Percentiles rank a stretch among this genome's conserved stretches.
Conservation (phyloP, 2,329 filamentous ascomycete species). For the Xylaria multiplex region DNA sequence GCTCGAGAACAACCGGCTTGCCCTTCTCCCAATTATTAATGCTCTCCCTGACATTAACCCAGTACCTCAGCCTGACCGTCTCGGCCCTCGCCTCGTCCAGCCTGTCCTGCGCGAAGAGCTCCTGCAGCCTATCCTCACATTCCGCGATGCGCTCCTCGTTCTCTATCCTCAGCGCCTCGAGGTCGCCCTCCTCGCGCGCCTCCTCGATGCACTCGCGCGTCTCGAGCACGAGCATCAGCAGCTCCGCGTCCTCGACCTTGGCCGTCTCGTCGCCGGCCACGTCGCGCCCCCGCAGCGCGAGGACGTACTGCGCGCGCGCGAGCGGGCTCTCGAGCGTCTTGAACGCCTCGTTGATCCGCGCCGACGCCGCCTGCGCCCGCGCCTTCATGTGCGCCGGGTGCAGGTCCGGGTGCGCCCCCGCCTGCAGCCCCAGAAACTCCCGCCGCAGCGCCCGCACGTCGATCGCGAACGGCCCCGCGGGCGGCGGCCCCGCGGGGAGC, state of each 20-base stretch:
- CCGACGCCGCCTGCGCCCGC: constrained; percentile 79
- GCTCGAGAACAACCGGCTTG: constrained; percentile 65
- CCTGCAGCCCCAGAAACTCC: constrained; percentile 89
- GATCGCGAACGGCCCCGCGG: constrained; percentile 78
- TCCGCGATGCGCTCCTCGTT: constrained; percentile 75
- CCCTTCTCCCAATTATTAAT: constrained; percentile 87
- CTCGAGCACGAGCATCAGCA: constrained; percentile 84
- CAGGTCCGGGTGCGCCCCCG: constrained; percentile 78
- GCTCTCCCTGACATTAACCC: constrained; percentile 86
- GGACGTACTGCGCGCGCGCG: constrained; percentile 85
- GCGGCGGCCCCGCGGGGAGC: constrained; percentile 80
- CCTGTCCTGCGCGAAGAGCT: constrained; percentile 73
- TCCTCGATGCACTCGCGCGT: constrained; percentile 79
- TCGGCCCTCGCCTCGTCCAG: constrained; percentile 74
- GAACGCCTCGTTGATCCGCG: constrained; percentile 91
- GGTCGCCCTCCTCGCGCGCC: constrained; percentile 72
- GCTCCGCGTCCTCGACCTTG: constrained; percentile 71
- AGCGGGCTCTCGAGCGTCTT: constrained; percentile 83
- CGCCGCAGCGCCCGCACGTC: constrained; percentile 75
- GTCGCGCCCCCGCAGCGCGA: constrained; percentile 77
- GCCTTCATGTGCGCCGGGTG: constrained; percentile 64
- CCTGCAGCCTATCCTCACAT: constrained; percentile 71
- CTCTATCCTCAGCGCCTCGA: constrained; percentile 66
- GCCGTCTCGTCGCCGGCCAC: constrained; percentile 81
- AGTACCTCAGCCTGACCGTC: constrained; percentile 84